phyloP scores from a whole-genome alignment of 371 early-diverging fungal genomes.

The Rhizopus delemar region DNA sequence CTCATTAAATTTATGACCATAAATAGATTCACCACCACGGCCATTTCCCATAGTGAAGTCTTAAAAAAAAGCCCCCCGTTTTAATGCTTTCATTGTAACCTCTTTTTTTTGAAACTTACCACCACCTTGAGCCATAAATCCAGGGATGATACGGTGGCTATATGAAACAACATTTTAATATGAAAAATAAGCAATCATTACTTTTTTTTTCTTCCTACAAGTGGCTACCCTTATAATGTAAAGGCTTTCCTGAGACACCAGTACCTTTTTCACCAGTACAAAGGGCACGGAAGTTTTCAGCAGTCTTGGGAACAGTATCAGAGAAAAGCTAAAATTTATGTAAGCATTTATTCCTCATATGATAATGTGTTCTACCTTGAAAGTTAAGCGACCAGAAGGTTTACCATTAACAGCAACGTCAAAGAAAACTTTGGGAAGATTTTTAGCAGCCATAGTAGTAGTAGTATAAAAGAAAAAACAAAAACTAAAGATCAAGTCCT shows the following conservation, averaged over 20 bases:
- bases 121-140: constrained; percentile 99
- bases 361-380: constrained; percentile 38
- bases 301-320: constrained; percentile 96
- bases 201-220: constrained; percentile 57
- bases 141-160: constrained; percentile 90
- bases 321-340: constrained; percentile 65
- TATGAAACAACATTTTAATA: not conserved
- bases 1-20: constrained; percentile 92
- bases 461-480: too few relatives aligned
- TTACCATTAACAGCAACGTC: constrained; percentile 57
- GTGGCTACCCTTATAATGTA: constrained; percentile 78
- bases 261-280: constrained; percentile 78
- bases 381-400: constrained; percentile 65
- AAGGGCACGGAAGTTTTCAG: constrained; percentile 94
- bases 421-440: constrained; percentile 57
- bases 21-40: constrained; percentile 94
- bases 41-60: constrained; percentile 94
- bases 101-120: constrained; percentile 33
- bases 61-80: constrained; percentile 5
- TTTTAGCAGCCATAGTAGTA: constrained; percentile 29
- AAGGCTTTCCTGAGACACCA: constrained; percentile 66
- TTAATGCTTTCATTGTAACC: not conserved
- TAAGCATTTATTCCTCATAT: constrained; percentile 54
- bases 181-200: too few relatives aligned
- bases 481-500: too few relatives aligned